Base-by-base conservation (phyloP, 169 alveolate species). In the Plasmodium fragile region DNA sequence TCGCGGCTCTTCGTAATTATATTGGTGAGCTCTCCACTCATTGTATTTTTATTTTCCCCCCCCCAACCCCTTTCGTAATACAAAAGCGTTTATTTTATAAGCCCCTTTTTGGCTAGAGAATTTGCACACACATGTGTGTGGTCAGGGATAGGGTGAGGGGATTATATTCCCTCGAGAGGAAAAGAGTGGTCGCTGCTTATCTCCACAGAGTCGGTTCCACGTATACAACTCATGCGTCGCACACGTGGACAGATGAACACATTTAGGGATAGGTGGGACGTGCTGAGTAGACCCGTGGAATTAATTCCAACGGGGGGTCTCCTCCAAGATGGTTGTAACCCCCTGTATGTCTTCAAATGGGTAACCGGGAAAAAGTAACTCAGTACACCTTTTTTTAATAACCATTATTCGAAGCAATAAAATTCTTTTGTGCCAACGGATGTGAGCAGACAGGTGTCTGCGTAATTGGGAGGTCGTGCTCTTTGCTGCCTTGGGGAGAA, bases 31-130 rank as follows among this genome's bases (percentile, higher is more conserved):
- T 43, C 69, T 49, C 78, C 71, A 30, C 70, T 32, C 93, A 87
- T 87, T 85, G 75, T 85, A 34, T 69, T 85, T 75, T 77, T 87
- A 34, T 45, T 83, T 83, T 59, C 25, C 59, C 11, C 55, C n/a
- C 52, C 16, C 30, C 30, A 1, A 18, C 75, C 59, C 59, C 4
- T 49, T 49, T 49, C 25, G 22, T 49, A 49, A 18, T 65, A 25
- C 75, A 25, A 18, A 65, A 18, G 34, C n/a, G 75, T 49, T 41
- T 43, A 28, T 43, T 83, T 43, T 83, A 82, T 18, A 39, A 36
- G 18, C 52, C 70, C 13, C 13, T 53, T 81, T 81, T 81, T 79
- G 36, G 36, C 39, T 65, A 65, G 75, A 49, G n/a, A 45, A 45
- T 41, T 30, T 41, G 53, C 85, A 65, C 75, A 49, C 53, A 25